Evolutionary conservation across 2,329 filamentous ascomycete species (phyloP).

Genomic region (Diaporthe sp.): DNA sequence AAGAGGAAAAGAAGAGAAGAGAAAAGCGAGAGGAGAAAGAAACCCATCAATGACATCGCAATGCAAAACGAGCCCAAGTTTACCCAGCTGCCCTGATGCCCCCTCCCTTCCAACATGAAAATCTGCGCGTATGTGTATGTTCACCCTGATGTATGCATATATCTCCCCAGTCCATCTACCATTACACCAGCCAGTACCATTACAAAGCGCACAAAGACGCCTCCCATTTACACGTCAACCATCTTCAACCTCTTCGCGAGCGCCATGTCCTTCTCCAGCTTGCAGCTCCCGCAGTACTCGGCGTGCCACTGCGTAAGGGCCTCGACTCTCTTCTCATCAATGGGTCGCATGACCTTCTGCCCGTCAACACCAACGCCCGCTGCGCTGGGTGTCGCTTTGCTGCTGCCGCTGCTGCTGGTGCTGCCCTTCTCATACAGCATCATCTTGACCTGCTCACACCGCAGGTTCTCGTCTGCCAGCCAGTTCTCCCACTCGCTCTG

Average conservation of each 20-base stretch:
- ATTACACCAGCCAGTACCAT: conserved; percentile 1
- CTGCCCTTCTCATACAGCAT: conserved; percentile 54
- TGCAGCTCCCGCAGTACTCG: conserved; percentile 70
- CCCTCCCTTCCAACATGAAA: not conserved
- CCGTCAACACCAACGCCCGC: conserved; percentile 35
- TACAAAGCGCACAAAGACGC: not conserved
- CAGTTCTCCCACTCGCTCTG: conserved; percentile 94
- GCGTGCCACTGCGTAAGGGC: conserved; percentile 64
- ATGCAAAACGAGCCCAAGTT: not conserved
- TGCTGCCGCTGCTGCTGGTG: conserved; percentile 39
- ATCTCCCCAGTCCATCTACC: not conserved
- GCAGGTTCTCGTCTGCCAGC: conserved; percentile 82
- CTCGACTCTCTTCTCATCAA: conserved; percentile 50
- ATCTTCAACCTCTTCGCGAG: conserved; percentile 51
- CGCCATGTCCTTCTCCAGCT: conserved; percentile 55
- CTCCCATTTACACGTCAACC: conserved; percentile 41
- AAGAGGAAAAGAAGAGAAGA: not conserved
- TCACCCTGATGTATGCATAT: not conserved
- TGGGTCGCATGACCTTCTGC: conserved; percentile 47
- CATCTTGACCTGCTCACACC: conserved; percentile 75
- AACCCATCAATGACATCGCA: not conserved
- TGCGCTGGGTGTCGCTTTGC: conserved; percentile 35
- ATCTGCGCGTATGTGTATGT: not conserved
- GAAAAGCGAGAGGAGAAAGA: not conserved
- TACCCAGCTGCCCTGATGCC: conserved; percentile 13